phyloP scores from a whole-genome alignment of 1,284 basidiomycete species.

The Ustanciosporium gigantosporum region DNA sequence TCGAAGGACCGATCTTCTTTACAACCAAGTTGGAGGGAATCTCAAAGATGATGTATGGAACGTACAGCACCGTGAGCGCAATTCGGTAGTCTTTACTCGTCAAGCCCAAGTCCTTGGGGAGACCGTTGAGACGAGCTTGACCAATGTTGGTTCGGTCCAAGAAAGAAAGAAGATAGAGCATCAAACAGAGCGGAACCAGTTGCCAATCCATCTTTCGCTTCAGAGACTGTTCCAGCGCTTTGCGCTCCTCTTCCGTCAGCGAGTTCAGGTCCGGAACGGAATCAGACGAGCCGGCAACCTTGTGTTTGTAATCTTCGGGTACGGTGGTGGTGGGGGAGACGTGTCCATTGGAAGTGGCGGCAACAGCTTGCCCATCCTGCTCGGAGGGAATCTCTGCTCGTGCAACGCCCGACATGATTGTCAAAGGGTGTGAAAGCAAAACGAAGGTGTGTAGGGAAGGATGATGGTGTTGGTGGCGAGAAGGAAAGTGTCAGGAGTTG shows the following conservation, averaged over 20 bases:
- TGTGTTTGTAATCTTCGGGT: too few relatives aligned
- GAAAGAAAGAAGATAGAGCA: constrained; percentile 46
- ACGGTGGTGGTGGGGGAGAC: too few relatives aligned
- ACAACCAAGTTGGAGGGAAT: constrained; percentile 51
- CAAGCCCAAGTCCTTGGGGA: constrained; percentile 22
- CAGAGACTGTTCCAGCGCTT: constrained; percentile 29
- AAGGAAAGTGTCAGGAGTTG: too few relatives aligned
- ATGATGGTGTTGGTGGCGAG: too few relatives aligned
- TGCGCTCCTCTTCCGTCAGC: constrained; percentile 11
- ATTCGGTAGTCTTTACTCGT: constrained; percentile 38
- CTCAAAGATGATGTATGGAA: constrained; percentile 57
- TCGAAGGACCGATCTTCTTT: constrained; percentile 42
- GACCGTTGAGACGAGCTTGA: constrained; percentile 44
- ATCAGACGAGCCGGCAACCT: too few relatives aligned
- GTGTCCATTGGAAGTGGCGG: too few relatives aligned
- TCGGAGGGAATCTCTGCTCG: too few relatives aligned
- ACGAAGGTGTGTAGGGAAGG: too few relatives aligned
- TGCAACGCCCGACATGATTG: too few relatives aligned
- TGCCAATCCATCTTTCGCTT: constrained; percentile 52
- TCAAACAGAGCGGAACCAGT: constrained; percentile 41
- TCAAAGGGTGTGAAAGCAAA: too few relatives aligned
- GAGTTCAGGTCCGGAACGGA: constrained; percentile 3
- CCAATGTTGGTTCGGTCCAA: constrained; percentile 50
- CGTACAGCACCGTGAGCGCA: constrained; percentile 49
- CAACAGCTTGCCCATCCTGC: too few relatives aligned